phyloP scores from a whole-genome alignment of 257 asterid species.

The Leonotis leonurus region DNA sequence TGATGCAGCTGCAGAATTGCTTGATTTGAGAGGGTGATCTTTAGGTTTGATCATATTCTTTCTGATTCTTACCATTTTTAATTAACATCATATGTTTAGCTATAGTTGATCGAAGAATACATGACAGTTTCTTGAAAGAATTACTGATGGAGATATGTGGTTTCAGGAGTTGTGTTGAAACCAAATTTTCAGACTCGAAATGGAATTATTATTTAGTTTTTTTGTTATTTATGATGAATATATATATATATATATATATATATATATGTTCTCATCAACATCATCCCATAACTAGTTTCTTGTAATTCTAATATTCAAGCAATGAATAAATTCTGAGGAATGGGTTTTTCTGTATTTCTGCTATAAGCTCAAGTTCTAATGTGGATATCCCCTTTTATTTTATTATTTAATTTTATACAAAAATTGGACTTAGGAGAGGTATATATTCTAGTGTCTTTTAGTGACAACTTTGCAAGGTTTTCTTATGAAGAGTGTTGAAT shows the following conservation, averaged over 20 bases:
- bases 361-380: background rate
- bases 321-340: background rate
- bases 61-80: constrained; percentile 28
- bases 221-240: constrained; percentile 1
- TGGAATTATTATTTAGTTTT: constrained; percentile 11
- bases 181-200: constrained; percentile 10
- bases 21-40: background rate
- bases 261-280: background rate
- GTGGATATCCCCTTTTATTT: background rate
- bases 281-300: background rate
- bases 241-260: too few relatives aligned
- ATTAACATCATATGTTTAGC: constrained; percentile 19
- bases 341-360: background rate
- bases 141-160: constrained; percentile 11
- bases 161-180: background rate
- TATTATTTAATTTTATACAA: background rate
- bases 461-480: too few relatives aligned
- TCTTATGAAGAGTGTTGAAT: background rate
- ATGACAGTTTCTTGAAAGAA: constrained; percentile 15
- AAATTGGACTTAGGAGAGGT: too few relatives aligned
- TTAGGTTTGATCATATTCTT: constrained; percentile 32
- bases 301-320: constrained; percentile 14
- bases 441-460: too few relatives aligned
- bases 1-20: too few relatives aligned
- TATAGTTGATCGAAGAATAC: background rate